Evolutionary conservation across 2,329 filamentous ascomycete species (phyloP).

Genomic region (Paraphaeosphaeria sporulosa): DNA sequence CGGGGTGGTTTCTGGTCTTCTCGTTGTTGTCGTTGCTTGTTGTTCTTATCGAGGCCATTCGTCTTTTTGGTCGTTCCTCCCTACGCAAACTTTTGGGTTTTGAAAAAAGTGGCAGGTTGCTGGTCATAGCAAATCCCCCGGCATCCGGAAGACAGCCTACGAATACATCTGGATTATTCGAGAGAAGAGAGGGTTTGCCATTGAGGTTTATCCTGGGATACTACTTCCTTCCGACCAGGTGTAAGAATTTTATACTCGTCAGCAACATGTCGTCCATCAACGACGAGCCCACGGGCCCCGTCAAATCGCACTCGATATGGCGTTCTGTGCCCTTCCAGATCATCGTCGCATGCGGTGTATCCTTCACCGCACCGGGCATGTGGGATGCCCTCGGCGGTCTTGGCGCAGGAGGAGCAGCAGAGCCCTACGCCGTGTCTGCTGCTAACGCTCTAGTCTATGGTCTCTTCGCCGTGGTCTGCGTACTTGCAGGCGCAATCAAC

Average conservation of each 20-base stretch:
- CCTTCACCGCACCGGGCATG: conserved; percentile 46
- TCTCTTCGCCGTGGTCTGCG: conserved; percentile 42
- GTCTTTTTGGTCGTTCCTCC: not conserved
- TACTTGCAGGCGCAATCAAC: conserved; percentile 46
- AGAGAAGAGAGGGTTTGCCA: not conserved
- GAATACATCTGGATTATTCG: not conserved
- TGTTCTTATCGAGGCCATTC: not conserved
- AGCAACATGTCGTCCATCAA: not conserved
- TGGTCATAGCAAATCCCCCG: not conserved
- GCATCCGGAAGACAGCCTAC: too few species aligned
- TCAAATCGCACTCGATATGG: conserved; percentile 34
- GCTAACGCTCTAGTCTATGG: conserved; percentile 46
- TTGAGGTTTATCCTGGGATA: not conserved
- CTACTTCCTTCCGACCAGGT: not conserved
- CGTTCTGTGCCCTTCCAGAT: conserved; percentile 46
- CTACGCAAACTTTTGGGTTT: not conserved
- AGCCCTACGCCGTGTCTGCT: conserved; percentile 43
- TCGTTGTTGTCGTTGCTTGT: too few species aligned
- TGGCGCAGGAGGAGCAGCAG: conserved; percentile 43
- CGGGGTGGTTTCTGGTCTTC: not conserved
- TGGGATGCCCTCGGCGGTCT: conserved; percentile 46
- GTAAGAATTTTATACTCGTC: not conserved
- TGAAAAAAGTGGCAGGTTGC: not conserved
- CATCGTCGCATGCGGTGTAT: conserved; percentile 43
- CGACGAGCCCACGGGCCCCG: conserved; percentile 16